phyloP scores from a whole-genome alignment of 2,329 filamentous ascomycete genomes.

The Orbilia blumenaviensis region DNA sequence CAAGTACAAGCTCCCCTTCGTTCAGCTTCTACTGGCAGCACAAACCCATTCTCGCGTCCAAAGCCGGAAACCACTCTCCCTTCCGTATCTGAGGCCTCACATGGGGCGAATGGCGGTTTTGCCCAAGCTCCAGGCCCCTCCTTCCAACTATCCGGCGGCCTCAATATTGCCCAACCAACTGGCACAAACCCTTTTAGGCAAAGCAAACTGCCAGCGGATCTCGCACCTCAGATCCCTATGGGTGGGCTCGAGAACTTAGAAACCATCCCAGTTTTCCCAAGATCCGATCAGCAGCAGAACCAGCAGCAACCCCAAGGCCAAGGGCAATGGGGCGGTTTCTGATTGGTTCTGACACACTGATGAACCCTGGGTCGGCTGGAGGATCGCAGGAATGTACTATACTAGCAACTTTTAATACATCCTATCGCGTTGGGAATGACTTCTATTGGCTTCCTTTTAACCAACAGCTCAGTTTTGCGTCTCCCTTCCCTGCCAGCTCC shows the following conservation, averaged over 20 bases:
- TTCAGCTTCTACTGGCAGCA: conserved; percentile 50
- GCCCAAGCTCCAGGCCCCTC: conserved; percentile 55
- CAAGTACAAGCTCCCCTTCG: conserved; percentile 28
- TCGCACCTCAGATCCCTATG: conserved; percentile 67
- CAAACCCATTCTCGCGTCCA: conserved; percentile 54
- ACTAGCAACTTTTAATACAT: conserved; percentile 34
- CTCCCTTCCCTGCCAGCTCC: not conserved
- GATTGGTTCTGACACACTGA: not conserved
- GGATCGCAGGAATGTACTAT: conserved; percentile 32
- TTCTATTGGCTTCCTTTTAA: not conserved
- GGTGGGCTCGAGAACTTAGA: conserved; percentile 80
- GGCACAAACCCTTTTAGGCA: conserved; percentile 85
- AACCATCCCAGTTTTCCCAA: conserved; percentile 85
- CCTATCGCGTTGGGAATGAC: conserved; percentile 22
- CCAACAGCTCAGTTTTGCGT: not conserved
- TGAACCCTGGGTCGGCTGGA: not conserved
- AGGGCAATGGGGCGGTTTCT: conserved; percentile 31
- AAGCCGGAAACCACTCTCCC: conserved; percentile 38
- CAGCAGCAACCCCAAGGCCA: conserved; percentile 65
- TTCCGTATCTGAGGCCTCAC: conserved; percentile 47
- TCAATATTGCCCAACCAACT: conserved; percentile 51
- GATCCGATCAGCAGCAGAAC: conserved; percentile 67
- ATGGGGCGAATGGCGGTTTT: conserved; percentile 57
- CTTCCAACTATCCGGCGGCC: conserved; percentile 47
- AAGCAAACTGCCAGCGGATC: conserved; percentile 86